Evolutionary conservation across 106 monocot species (phyloP).

Genomic region (Dioscorea dumetorum): DNA sequence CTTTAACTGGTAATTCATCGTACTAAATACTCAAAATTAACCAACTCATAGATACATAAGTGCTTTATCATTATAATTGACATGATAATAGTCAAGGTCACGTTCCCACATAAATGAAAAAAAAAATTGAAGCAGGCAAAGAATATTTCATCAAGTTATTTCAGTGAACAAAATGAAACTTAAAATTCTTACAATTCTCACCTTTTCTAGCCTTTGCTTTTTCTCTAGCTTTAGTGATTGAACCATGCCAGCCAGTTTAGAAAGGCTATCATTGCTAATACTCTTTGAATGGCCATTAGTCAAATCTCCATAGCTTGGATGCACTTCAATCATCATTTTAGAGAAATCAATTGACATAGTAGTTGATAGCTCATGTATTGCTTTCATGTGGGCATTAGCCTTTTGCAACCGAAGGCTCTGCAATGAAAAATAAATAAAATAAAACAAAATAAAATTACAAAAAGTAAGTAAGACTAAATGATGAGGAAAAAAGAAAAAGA

Average conservation of each 20-base stretch:
- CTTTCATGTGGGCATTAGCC: slow-evolving; percentile 39
- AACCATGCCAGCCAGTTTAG: slow-evolving; percentile 43
- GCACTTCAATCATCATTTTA: slow-evolving; percentile 45
- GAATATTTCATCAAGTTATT: too few species aligned
- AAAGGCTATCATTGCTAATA: slow-evolving; percentile 73
- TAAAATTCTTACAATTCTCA: slow-evolving; percentile 5
- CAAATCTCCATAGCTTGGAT: slow-evolving; percentile 48
- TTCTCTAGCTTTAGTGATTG: slow-evolving; percentile 68
- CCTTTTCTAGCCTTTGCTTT: slow-evolving; percentile 66
- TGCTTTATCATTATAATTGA: too few species aligned
- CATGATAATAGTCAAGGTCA: too few species aligned
- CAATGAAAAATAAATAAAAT: neutral
- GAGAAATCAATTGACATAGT: slow-evolving; percentile 54
- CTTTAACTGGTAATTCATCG: too few species aligned
- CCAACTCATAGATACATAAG: too few species aligned
- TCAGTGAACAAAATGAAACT: too few species aligned
- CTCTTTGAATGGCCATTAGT: slow-evolving; percentile 30
- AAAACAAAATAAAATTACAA: neutral
- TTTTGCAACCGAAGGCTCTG: slow-evolving; percentile 64
- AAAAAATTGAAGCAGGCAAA: too few species aligned
- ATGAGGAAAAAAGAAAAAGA: neutral
- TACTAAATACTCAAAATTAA: too few species aligned
- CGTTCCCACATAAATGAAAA: too few species aligned
- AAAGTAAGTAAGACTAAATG: too few species aligned
- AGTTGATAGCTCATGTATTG: slow-evolving; percentile 48